A percentile compares a stretch with the other conserved stretches of the same genome.
Evolutionary conservation across 345 rosid genomes (phyloP).

Genomic region (Populus alba): DNA sequence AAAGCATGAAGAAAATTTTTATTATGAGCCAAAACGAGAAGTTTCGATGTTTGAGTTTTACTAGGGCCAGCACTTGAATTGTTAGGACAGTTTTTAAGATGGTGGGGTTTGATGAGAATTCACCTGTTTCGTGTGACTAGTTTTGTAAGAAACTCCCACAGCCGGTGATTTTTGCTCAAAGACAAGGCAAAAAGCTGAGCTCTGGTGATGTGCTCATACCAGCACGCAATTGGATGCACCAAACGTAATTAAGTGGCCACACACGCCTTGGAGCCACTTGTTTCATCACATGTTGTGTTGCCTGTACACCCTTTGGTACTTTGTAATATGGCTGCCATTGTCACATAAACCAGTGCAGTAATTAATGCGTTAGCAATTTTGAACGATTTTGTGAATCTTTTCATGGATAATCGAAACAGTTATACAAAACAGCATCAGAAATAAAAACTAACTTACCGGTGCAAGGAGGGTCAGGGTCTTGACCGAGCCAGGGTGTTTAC

Average conservation of each 20-base stretch:
- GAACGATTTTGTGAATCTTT: background rate
- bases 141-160: conserved; percentile 79
- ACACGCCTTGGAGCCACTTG: conserved; percentile 75
- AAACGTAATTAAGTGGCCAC: conserved; percentile 82
- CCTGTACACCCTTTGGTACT: conserved; percentile 69
- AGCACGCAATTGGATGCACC: conserved; percentile 82
- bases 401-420: no score
- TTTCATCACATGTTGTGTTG: conserved; percentile 79
- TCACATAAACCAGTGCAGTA: background rate
- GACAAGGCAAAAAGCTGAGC: conserved; percentile 76
- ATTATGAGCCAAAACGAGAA: background rate
- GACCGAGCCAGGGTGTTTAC: conserved; percentile 70
- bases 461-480: conserved; percentile 86
- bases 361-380: background rate
- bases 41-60: background rate
- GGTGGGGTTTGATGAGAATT: conserved; percentile 5
- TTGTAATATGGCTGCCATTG: conserved; percentile 76
- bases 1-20: background rate
- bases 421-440: background rate
- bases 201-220: conserved; percentile 93
- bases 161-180: conserved; percentile 87
- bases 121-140: conserved; percentile 85
- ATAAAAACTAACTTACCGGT: conserved; percentile 50
- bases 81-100: background rate
- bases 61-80: background rate